Evolutionary conservation across 257 asterid genomes (phyloP), one percentile per base, ranked within the genome.

Genomic region (Solanum appendiculatum): DNA sequence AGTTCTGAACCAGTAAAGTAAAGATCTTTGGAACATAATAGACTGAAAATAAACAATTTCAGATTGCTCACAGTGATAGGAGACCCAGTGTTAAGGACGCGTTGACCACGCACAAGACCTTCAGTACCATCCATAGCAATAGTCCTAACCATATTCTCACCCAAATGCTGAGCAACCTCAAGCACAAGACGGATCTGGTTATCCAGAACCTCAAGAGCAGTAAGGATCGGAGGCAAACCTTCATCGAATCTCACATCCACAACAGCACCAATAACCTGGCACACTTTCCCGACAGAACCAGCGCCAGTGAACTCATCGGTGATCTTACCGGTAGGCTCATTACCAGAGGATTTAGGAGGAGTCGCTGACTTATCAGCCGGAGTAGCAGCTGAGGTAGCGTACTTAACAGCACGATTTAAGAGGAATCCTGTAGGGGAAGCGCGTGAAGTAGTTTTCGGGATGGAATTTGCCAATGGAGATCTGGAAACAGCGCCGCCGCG

Each of bases 41-140:
- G 21, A 87, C 12, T 16, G 60, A 37, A 21, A 18, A 7, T 6
- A 37, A 66, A 14, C 39, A 37, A 12, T 12, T 56, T 13, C 46
- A 44, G 72, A 70, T 58, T 36, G 84, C 97, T 95, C 92, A 96
- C 98, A 81, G 95, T 95, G 85, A 96, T 94, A 11, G 98, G 98
- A 2, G 98, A 94, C 1, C 99, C 98, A 31, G 99, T 96, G 91
- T 96, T 96, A 70, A 93, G 96, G 85, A 96, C 99, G 69, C 90
- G 91, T 90, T 95, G 98, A 40, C 99, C 99, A 72, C 98, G 91
- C 42, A 96, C 98, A 34, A 96, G 90, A 37, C 99, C 99, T 90
- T 96, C 98, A 70, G 98, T 96, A 72, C 99, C 99, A 91, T 96
- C 98, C 98, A 96, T 96, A 82, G 99, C 99, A 91, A 96, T 96